These are phyloP conservation scores for Metschnikowia matae DNA, from an alignment of 805 yeast genomes.

Conservation along the genomic window DNA sequence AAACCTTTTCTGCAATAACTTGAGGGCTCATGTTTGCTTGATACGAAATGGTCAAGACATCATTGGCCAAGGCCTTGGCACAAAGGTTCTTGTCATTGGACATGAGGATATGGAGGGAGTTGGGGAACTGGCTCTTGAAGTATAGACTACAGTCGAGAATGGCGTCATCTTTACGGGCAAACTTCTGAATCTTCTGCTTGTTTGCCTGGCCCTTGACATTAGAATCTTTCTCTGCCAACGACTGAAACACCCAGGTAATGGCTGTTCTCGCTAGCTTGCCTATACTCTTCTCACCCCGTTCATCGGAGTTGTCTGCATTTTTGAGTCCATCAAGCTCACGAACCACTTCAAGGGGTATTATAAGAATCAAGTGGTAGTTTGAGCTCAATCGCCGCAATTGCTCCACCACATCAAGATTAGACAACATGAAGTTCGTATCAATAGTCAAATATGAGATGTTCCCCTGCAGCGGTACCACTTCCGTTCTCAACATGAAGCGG, in stretches of 20 bases:
- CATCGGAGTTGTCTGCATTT: conserved; percentile 28
- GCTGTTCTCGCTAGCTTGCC: conserved; percentile 66
- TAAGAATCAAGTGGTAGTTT: conserved; percentile 44
- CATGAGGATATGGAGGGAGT: conserved; percentile 50
- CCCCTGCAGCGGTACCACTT: conserved; percentile 15
- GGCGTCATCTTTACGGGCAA: conserved; percentile 64
- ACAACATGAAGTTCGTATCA: conserved; percentile 79
- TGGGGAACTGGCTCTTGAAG: conserved; percentile 39
- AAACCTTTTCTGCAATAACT: conserved; percentile 39
- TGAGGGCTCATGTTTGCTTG: conserved; percentile 42
- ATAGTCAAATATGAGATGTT: conserved; percentile 49
- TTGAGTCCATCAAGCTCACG: conserved; percentile 84
- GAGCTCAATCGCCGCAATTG: conserved; percentile 41
- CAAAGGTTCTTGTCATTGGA: conserved; percentile 87
- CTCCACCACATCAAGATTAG: conserved; percentile 60
- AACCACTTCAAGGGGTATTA: conserved; percentile 69
- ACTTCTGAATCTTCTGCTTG: conserved; percentile 47
- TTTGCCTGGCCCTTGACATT: conserved; percentile 63
- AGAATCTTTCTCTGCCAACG: conserved; percentile 48
- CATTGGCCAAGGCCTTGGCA: conserved; percentile 67
- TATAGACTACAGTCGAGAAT: conserved; percentile 81
- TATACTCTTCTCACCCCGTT: conserved; percentile 28
- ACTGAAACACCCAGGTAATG: conserved; percentile 68
- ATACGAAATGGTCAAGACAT: conserved; percentile 57
- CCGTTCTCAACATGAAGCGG: conserved; percentile 11